Base-by-base conservation (phyloP, 2,329 filamentous ascomycete genomes). In the Cordyceps farinosa region DNA sequence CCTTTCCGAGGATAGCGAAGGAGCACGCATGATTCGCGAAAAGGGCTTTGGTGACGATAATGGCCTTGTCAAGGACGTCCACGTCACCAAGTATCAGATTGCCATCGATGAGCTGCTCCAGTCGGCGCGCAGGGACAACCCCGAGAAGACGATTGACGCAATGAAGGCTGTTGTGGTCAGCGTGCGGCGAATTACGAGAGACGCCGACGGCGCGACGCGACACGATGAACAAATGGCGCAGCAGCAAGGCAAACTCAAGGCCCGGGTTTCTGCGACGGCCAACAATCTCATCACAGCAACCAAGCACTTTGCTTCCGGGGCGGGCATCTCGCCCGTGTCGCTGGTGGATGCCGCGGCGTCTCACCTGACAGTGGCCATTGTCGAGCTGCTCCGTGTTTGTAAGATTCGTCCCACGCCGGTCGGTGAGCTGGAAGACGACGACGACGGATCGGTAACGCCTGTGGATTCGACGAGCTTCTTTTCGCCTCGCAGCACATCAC, bases 271-370 rank as follows among this genome's bases (percentile, higher is more conserved):
- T n/a, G 89, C 90, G 2, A 96, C 94, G 1, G 93, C 95, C 55
- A 98, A 98, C 80, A 95, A 94, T 71, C 82, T 99, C 64, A 97
- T 98, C 70, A 98, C 94, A 2, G 92, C 94, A 1, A 90, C 91
- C 40, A 97, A 96, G 79, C 97, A 97, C 72, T 97, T 95, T 74
- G 89, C 90, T 40, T 84, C 86, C 11, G 88, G 92, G 0, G 87
- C 86, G 27, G 95, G 95, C 36, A 84, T 99, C 38, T 94, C 92
- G 1, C 95, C 95, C 0, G 89, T 99, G n/a, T 96, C 92, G 6
- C 79, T 99, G 3, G 81, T 99, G 29, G 95, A 99, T 74, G 95
- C 94, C 3, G 94, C 95, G 2, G 92, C 94, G 8, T 95, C 91
- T 30, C 92, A 99, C 76, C 82, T 98, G 42, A 91, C 92, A 1